These are phyloP conservation scores for Saccharomycopsis microspora DNA, from an alignment of 805 yeast genomes.

Conservation along the genomic window DNA sequence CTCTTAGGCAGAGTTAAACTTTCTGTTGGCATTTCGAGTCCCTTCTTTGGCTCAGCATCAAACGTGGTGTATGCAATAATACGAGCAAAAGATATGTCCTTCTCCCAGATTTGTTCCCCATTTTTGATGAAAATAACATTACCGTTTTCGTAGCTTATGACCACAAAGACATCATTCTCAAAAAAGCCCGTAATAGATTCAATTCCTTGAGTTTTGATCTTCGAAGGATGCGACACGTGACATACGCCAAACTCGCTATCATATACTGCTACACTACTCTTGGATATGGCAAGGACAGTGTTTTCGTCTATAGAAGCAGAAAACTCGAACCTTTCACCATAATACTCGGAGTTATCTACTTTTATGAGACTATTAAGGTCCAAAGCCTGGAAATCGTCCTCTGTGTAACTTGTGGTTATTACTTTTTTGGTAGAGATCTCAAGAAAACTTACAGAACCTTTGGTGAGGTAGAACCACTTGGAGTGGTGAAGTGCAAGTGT, in stretches of 20 bases:
- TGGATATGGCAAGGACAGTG: conserved; percentile 17
- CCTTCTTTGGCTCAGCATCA: conserved; percentile 15
- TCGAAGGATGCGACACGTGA: not conserved
- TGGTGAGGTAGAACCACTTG: conserved; percentile 5
- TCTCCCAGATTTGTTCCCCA: conserved; percentile 26
- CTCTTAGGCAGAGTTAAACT: not conserved
- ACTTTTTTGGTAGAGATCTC: too few relatives aligned
- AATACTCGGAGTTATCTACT: conserved; percentile 11
- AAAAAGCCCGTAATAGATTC: not conserved
- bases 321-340: not conserved
- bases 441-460: too few relatives aligned
- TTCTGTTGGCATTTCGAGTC: conserved; percentile 5
- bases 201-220: not conserved
- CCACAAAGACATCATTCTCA: not conserved
- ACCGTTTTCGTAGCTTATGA: conserved; percentile 3
- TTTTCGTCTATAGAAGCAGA: conserved; percentile 16
- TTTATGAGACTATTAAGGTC: conserved; percentile 12
- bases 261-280: conserved; percentile 14
- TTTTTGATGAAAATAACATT: conserved; percentile 15
- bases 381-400: not conserved
- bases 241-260: conserved; percentile 17
- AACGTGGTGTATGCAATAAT: conserved; percentile 26
- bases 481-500: conserved; percentile 12
- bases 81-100: conserved; percentile 32
- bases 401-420: not conserved